Evolutionary conservation across 306 rosid genomes (phyloP), one percentile per base, ranked within the genome.

Genomic region (Cucurbita maxima): DNA sequence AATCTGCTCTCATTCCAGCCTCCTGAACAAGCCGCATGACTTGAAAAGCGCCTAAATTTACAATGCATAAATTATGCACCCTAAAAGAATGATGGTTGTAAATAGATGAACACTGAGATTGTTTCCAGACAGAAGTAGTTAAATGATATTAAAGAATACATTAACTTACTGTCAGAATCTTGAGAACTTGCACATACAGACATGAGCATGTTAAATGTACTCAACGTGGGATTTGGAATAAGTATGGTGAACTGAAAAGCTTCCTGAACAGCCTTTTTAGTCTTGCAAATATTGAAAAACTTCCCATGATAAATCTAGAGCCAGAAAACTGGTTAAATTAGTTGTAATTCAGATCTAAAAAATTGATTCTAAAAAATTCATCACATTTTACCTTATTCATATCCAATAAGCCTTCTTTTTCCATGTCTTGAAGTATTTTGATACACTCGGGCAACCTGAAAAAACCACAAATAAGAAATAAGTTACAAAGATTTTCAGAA

Each of bases 141-240:
- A 8, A 60, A 36, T 69, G 72, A 47, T 55, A 43, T 38, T 10
- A 43, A 52, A 63, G 72, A 69, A 54, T 61, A 61, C 57, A 76
- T 62, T 34, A 75, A 80, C 72, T 81, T 81, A 91, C 99, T 83
- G 72, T 89, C 88, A 13, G 91, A 78, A 79, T 91, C 86, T 81
- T 87, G 95, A 75, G 97, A 85, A 72, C 83, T 85, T 56, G 89
- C 77, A 79, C 97, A 94, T 59, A 94, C 99, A 0, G 99, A 83
- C 99, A 94, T 86, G 34, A 94, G 99, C 99, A 94, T 94, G 77
- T 87, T 94, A 83, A 84, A 94, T 70, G 99, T 89, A 83, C 99
- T 94, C 89, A 86, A 70, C 0, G 83, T 89, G 75, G 97, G 99
- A 83, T 88, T 86, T 62, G 88, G 87, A 72, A 94, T 87, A 78